Base-by-base conservation (phyloP, 768 basidiomycete species). In the Amanita rimosa region DNA sequence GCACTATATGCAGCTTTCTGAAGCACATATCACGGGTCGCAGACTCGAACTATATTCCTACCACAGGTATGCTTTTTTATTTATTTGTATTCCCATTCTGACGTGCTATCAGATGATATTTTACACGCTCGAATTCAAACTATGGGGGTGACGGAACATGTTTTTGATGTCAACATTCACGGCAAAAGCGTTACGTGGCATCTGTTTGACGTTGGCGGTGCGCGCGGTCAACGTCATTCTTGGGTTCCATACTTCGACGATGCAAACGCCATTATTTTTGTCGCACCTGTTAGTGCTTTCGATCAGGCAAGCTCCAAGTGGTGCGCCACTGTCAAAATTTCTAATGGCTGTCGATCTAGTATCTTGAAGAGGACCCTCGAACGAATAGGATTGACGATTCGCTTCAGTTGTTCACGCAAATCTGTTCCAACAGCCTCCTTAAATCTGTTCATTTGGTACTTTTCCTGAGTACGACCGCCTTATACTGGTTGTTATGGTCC, bases 41-140 rank as follows among this genome's bases (percentile, higher is more conserved):
- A 1, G 71, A 77, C 2, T 62, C 70, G 3, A 76, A 78, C 46
- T 92, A 90, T 57, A 63, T 86, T 37, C 88, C 88, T 22, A 80
- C 81, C 2, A 87, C 78, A 35, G 86, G 86, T 85, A 60, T 35
- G 65, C 26, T 5, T 21, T 14, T 39, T 11, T 24, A 3, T 24
- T 3, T 3, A 24, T 24, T 29, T 41, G 48, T 39, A 49, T 35
- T 57, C 59, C 64, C 65, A 62, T 61, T 59, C 54, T 62, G 48
- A 66, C 42, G 57, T 53, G 21, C 54, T 46, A 6, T 19, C 52
- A 87, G 88, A 91, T 62, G 88, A 92, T 58, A 88, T 92, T 49
- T 70, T 92, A 14, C 86, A 88, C 58, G 87, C 86, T n/a, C 83
- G 88, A 31, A 84, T 92, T 46, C 90, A 90, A 59, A 92, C 88